Conservation (phyloP, 768 basidiomycete species). For the Kwoniella mangroviensis region DNA sequence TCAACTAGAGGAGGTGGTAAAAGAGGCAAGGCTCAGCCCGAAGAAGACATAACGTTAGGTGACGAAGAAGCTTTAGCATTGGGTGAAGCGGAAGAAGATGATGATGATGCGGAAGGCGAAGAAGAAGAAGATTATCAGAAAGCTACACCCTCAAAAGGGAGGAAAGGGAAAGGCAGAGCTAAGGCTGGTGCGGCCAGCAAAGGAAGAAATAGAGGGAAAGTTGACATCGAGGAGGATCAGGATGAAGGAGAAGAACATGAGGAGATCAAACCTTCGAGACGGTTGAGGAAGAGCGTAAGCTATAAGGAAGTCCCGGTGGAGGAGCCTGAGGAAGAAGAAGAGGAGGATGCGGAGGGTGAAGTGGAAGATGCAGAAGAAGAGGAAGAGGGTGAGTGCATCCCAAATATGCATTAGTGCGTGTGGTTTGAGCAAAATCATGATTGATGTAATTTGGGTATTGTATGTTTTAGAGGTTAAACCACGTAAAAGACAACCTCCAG, state of each 20-base stretch:
- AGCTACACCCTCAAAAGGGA: neutral
- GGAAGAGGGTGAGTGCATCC: constrained; percentile 14
- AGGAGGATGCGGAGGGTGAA: constrained; percentile 32
- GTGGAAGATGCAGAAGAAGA: constrained; percentile 33
- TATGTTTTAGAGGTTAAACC: constrained; percentile 10
- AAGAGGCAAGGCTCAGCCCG: constrained; percentile 16
- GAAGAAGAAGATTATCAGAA: constrained; percentile 9
- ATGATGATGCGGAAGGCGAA: constrained; percentile 15
- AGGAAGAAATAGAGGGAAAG: constrained; percentile 8
- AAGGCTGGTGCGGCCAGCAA: neutral
- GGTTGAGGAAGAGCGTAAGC: constrained; percentile 38
- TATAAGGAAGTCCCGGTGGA: constrained; percentile 40
- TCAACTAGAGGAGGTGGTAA: neutral
- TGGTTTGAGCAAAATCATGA: neutral
- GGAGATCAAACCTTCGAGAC: constrained; percentile 9
- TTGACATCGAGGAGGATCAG: neutral
- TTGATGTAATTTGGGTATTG: neutral
- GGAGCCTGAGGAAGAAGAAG: constrained; percentile 30
- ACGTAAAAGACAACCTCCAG: constrained; percentile 24
- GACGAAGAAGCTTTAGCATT: constrained; percentile 20
- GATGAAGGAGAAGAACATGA: constrained; percentile 15
- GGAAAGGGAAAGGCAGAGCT: constrained; percentile 8
- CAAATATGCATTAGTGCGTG: neutral
- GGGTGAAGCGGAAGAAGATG: constrained; percentile 29
- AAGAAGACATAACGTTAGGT: constrained; percentile 15